Base-by-base conservation (phyloP, 371 early-diverging fungal species). In the Mortierella sp. region DNA sequence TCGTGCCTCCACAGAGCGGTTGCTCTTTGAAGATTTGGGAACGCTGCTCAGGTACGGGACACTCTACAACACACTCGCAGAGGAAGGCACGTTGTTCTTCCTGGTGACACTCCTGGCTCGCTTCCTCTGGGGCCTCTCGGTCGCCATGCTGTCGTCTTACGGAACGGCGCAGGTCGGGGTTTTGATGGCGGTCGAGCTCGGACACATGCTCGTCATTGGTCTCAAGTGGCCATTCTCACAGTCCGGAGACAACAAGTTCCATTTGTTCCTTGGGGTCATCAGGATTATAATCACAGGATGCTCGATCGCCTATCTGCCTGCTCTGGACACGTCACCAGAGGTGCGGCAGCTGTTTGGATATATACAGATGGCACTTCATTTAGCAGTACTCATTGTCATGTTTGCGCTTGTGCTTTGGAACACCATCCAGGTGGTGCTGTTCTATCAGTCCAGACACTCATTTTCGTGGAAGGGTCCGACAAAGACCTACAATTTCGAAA, bases 51-150 rank as follows among this genome's bases (percentile, higher is more conserved):
- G 84, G 12, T 85, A 80, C 28, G 86, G 86, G 4, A 70, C 83
- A 0, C 57, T 87, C 1, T 87, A 87, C 73, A 86, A 84, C 65
- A 79, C 78, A 3, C 80, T 80, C 31, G 81, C 82, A 0, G 85
- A 87, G 31, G 84, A 84, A 31, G 70, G 78, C 7, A 80, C 80
- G 17, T 69, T 80, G 15, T 85, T 86, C 60, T 86, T 84, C 48
- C 55, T 87, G 7, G 68, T 78, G 21, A 71, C 61, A 3, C 66
- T 87, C 9, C 39, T 76, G 30, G 66, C 39, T 15, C 78, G 78
- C 31, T 76, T 76, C 47, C 53, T 76, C 6, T 76, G 78, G 78
- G 78, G 65, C 12, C 49, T 76, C 6, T 50, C 66, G 2, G 51
- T 76, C 3, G 51, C 70, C 23, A 76, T 76, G 78, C 37, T 76